Evolutionary conservation across 2,329 filamentous ascomycete species (phyloP).

Genomic region (Talaromyces amestolkiae): DNA sequence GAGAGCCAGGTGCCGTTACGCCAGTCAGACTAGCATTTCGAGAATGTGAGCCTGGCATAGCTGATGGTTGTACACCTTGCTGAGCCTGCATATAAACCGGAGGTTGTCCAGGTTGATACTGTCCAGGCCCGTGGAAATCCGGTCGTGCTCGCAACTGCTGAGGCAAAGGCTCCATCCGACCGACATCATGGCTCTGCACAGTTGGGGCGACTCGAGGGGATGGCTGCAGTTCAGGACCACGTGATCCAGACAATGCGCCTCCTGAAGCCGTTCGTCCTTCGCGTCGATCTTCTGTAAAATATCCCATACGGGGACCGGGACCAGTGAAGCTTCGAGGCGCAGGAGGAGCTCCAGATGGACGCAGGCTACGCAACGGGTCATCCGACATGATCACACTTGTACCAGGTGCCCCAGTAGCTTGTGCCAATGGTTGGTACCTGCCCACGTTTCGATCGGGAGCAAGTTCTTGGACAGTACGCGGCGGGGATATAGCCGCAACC

Average conservation of each 20-base stretch:
- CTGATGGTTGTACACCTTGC: conserved; percentile 23
- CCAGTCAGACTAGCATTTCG: conserved; percentile 33
- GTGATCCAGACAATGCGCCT: conserved; percentile 19
- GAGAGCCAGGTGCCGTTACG: conserved; percentile 36
- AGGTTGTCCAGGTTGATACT: conserved; percentile 25
- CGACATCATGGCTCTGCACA: conserved; percentile 30
- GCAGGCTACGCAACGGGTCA: conserved; percentile 34
- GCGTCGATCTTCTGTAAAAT: conserved; percentile 44
- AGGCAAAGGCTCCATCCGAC: conserved; percentile 35
- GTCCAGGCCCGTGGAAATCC: conserved; percentile 22
- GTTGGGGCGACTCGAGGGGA: conserved; percentile 32
- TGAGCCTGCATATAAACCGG: conserved; percentile 21
- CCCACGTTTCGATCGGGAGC: conserved; percentile 37
- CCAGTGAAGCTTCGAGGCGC: conserved; percentile 37
- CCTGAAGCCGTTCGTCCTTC: conserved; percentile 21
- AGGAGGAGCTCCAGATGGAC: conserved; percentile 26
- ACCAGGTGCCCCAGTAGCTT: conserved; percentile 34
- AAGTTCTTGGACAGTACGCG: conserved; percentile 30
- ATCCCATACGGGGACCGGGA: conserved; percentile 46
- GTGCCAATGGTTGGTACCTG: conserved; percentile 40
- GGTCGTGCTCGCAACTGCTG: conserved; percentile 24
- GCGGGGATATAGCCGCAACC: conserved; percentile 28
- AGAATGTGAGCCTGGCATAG: conserved; percentile 34
- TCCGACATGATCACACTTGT: conserved; percentile 32
- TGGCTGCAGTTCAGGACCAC: conserved; percentile 31